phyloP scores from a whole-genome alignment of 108 stramenopile species.

The Nitzschia putrida region DNA sequence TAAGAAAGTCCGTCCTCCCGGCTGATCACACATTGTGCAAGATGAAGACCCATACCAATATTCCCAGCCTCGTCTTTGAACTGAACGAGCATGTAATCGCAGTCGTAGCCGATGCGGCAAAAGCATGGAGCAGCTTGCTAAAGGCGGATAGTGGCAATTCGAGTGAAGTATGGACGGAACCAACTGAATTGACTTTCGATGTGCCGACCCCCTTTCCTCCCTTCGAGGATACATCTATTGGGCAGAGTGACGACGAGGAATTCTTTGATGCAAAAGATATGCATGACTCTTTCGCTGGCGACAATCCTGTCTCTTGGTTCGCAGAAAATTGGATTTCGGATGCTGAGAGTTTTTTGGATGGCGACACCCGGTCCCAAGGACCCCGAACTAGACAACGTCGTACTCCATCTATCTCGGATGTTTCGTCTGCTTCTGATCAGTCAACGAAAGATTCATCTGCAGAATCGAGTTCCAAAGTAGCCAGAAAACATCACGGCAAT shows the following conservation, averaged over 20 bases:
- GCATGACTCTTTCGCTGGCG: slow-evolving; percentile 34
- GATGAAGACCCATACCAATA: slow-evolving; percentile 23
- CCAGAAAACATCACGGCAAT: slow-evolving; percentile 10
- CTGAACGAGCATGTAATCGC: slow-evolving; percentile 24
- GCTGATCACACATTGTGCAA: slow-evolving; percentile 59
- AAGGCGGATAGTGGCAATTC: background rate
- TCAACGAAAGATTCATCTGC: slow-evolving; percentile 19
- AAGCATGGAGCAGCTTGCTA: slow-evolving; percentile 27
- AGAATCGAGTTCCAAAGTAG: slow-evolving; percentile 9
- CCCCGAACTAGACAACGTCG: slow-evolving; percentile 27
- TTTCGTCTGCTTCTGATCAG: slow-evolving; percentile 50
- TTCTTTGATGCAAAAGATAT: slow-evolving; percentile 65
- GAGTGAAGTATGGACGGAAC: background rate
- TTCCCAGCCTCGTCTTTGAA: slow-evolving; percentile 19
- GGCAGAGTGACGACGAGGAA: slow-evolving; percentile 49
- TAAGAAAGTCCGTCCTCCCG: slow-evolving; percentile 64
- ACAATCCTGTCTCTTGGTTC: slow-evolving; percentile 45
- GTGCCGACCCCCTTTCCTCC: too few species aligned
- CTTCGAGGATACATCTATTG: slow-evolving; percentile 10
- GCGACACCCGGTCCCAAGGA: slow-evolving; percentile 21
- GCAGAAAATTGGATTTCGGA: slow-evolving; percentile 53
- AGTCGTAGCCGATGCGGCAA: slow-evolving; percentile 2
- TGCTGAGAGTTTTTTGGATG: slow-evolving; percentile 45
- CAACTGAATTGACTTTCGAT: background rate
- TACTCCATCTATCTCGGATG: slow-evolving; percentile 51